A percentile compares a stretch with the other conserved stretches of the same genome.
phyloP scores from a whole-genome alignment of 2,329 filamentous ascomycete species.

The Fusarium chlamydosporum region DNA sequence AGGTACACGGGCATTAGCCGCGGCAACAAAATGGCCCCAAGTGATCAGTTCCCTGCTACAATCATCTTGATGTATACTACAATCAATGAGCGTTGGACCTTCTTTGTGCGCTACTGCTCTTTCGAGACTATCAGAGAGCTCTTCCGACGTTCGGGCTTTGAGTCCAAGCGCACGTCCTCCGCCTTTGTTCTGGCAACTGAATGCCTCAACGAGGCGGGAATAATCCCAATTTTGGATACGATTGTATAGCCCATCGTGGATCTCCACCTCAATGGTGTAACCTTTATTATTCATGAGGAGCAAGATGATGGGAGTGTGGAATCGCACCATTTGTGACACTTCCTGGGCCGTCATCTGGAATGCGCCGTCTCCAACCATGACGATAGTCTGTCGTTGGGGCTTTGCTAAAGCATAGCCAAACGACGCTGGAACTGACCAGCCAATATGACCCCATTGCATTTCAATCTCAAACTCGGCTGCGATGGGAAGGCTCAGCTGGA shows the following conservation, averaged over 20 bases:
- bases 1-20: neutral
- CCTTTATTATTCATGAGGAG: slow-evolving; percentile 2
- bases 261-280: slow-evolving; percentile 4
- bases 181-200: neutral
- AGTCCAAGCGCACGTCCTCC: neutral
- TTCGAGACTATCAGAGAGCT: neutral
- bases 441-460: slow-evolving; percentile 4
- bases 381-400: neutral
- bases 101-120: neutral
- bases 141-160: neutral
- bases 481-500: neutral
- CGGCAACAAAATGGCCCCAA: slow-evolving; percentile 1
- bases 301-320: neutral
- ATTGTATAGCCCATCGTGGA: neutral
- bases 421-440: neutral
- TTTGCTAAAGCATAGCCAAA: neutral
- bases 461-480: neutral
- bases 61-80: neutral
- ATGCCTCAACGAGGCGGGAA: neutral
- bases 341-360: slow-evolving; percentile 1
- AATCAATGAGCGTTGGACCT: neutral
- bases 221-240: slow-evolving; percentile 3
- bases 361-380: neutral
- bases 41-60: slow-evolving; percentile 1
- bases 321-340: neutral